These are phyloP conservation scores for Plectosphaerella cucumerina DNA, from an alignment of 2,329 filamentous ascomycete genomes.

Conservation along the genomic window DNA sequence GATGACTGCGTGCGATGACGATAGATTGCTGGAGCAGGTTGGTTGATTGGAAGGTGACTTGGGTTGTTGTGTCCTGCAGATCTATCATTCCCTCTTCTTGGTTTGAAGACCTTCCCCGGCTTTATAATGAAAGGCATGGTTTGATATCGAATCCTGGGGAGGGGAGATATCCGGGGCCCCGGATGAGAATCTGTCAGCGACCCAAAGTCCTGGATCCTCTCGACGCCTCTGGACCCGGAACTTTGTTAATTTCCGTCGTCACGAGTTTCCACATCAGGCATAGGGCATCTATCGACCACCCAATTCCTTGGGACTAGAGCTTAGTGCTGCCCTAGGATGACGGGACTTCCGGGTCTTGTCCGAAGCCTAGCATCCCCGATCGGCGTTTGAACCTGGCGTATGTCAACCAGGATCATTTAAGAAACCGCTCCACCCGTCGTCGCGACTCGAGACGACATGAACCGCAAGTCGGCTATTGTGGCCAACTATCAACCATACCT, in stretches of 20 bases:
- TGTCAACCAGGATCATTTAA: neutral
- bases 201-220: neutral
- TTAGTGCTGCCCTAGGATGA: too few species aligned
- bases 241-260: neutral
- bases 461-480: neutral
- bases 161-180: neutral
- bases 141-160: neutral
- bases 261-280: neutral
- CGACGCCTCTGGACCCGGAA: neutral
- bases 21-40: neutral
- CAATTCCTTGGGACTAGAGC: neutral
- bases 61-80: neutral
- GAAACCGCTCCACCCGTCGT: neutral
- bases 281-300: neutral
- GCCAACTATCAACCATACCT: neutral
- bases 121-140: neutral
- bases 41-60: neutral
- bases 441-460: neutral
- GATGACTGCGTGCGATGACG: neutral
- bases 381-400: neutral
- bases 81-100: neutral
- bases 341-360: neutral
- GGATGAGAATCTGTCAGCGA: neutral
- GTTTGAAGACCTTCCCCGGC: neutral
- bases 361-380: neutral